These are phyloP conservation scores for Neofusicoccum kwambonambiense DNA, from an alignment of 2,329 filamentous ascomycete genomes.

Conservation along the genomic window DNA sequence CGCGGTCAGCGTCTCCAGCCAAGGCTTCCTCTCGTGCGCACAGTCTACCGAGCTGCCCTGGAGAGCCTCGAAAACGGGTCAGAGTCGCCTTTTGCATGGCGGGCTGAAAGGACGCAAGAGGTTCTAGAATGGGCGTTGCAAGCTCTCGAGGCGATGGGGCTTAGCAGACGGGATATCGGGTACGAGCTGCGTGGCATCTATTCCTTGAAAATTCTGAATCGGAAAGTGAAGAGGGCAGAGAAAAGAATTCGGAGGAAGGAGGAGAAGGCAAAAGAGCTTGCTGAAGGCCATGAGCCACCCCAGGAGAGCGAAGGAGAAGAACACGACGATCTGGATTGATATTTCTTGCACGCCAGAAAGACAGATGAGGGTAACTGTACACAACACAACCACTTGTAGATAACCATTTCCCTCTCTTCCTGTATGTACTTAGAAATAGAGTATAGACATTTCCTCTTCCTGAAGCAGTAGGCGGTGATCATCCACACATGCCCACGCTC, in stretches of 20 bases:
- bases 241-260: neutral
- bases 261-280: neutral
- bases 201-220: too few relatives aligned
- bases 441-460: too few relatives aligned
- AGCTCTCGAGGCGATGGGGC: neutral
- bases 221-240: neutral
- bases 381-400: too few relatives aligned
- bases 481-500: too few relatives aligned
- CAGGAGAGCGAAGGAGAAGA: too few relatives aligned
- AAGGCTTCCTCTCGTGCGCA: slow-evolving; percentile 1
- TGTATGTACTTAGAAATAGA: too few relatives aligned
- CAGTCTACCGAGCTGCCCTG: neutral
- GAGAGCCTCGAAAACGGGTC: neutral
- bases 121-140: neutral
- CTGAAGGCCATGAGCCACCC: neutral
- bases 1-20: neutral
- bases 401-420: too few relatives aligned
- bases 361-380: too few relatives aligned
- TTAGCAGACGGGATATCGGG: neutral
- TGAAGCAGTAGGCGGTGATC: too few relatives aligned
- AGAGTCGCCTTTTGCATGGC: neutral
- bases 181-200: neutral
- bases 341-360: too few relatives aligned
- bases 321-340: too few relatives aligned
- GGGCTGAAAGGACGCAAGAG: neutral